Evolutionary conservation across 768 basidiomycete species (phyloP).

Genomic region (Hydnomerulius pinastri): DNA sequence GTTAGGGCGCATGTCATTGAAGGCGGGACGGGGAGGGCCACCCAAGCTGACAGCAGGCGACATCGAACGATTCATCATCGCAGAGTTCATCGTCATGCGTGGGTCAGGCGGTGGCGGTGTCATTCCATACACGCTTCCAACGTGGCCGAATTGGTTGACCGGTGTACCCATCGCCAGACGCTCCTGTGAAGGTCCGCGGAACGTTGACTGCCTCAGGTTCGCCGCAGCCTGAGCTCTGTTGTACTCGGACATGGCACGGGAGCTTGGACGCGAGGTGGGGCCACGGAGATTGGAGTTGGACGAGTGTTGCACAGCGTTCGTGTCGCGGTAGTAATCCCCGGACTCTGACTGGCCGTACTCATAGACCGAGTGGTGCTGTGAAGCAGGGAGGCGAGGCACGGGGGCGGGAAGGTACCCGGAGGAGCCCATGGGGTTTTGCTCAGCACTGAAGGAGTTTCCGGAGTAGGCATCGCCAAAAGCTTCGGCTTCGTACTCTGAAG

Average conservation of each 20-base stretch:
- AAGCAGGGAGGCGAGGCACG: slow-evolving; percentile 37
- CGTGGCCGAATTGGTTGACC: slow-evolving; percentile 36
- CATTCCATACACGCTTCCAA: slow-evolving; percentile 44
- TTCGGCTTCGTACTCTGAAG: slow-evolving; percentile 64
- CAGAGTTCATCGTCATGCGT: slow-evolving; percentile 48
- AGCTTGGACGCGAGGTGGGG: slow-evolving; percentile 32
- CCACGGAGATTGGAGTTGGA: slow-evolving; percentile 34
- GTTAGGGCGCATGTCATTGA: slow-evolving; percentile 41
- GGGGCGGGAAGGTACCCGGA: slow-evolving; percentile 33
- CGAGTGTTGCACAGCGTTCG: slow-evolving; percentile 40
- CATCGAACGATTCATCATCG: slow-evolving; percentile 40
- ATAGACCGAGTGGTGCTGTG: slow-evolving; percentile 48
- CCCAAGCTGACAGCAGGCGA: slow-evolving; percentile 32
- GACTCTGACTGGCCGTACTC: slow-evolving; percentile 40
- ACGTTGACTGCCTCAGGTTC: slow-evolving; percentile 27
- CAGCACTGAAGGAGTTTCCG: slow-evolving; percentile 45
- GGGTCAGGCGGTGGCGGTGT: slow-evolving; percentile 43
- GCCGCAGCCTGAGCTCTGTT: slow-evolving; percentile 30
- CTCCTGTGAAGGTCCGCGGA: slow-evolving; percentile 39
- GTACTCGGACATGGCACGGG: slow-evolving; percentile 30
- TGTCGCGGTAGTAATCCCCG: slow-evolving; percentile 64
- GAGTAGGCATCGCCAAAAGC: slow-evolving; percentile 52
- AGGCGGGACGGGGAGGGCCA: slow-evolving; percentile 33
- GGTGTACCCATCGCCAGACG: slow-evolving; percentile 36
- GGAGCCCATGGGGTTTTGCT: slow-evolving; percentile 26